Percentiles rank a stretch among this genome's conserved stretches.
Evolutionary conservation across 306 rosid genomes (phyloP).

Genomic region (Lathyrus sativus): DNA sequence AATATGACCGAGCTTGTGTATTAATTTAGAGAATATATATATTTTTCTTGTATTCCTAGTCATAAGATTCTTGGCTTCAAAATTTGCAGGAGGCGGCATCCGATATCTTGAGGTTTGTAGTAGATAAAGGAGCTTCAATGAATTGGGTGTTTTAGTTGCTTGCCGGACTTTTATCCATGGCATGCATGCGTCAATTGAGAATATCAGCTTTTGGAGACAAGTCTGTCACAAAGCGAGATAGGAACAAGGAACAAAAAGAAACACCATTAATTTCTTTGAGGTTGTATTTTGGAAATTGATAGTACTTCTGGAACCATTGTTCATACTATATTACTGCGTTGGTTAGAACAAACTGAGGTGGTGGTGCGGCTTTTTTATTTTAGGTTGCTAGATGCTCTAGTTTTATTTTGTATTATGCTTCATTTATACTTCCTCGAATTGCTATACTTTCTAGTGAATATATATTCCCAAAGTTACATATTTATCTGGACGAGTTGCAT

Average conservation of each 20-base stretch:
- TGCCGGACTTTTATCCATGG: slow-evolving; percentile 64
- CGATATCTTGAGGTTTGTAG: slow-evolving; percentile 61
- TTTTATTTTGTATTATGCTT: slow-evolving; percentile 21
- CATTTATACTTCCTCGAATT: slow-evolving; percentile 27
- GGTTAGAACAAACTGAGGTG: slow-evolving; percentile 44
- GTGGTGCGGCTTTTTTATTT: slow-evolving; percentile 38
- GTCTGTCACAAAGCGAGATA: slow-evolving; percentile 35
- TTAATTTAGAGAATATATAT: not conserved
- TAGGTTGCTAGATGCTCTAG: slow-evolving; percentile 21
- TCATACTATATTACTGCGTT: slow-evolving; percentile 40
- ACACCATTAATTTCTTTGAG: slow-evolving; percentile 35
- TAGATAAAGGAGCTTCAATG: slow-evolving; percentile 43
- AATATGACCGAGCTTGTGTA: slow-evolving; percentile 3
- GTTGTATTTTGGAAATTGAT: slow-evolving; percentile 31
- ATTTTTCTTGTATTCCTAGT: slow-evolving; percentile 7
- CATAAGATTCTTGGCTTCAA: slow-evolving; percentile 18
- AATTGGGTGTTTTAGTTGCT: slow-evolving; percentile 52
- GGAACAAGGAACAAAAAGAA: slow-evolving; percentile 11
- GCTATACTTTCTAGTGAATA: slow-evolving; percentile 4
- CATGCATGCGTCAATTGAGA: slow-evolving; percentile 48
- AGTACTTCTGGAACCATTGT: slow-evolving; percentile 35
- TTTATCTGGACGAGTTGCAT: not conserved
- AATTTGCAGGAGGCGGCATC: slow-evolving; percentile 88
- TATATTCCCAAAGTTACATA: slow-evolving; percentile 16
- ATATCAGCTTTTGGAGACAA: slow-evolving; percentile 47